Base-by-base conservation (phyloP, 495 filamentous ascomycete species). In the Jackrogersella minutella region DNA sequence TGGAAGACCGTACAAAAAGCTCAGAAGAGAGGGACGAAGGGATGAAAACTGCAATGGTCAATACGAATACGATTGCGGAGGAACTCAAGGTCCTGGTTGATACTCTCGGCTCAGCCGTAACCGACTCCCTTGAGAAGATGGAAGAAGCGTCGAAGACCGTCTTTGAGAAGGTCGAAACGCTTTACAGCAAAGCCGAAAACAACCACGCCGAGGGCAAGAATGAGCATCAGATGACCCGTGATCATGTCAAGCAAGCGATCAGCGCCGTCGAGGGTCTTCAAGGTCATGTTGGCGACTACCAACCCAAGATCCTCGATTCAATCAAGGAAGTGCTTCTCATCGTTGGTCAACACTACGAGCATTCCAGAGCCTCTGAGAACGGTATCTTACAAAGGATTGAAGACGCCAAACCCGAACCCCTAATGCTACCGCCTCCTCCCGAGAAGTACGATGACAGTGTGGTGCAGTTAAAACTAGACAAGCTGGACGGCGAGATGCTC, bases 21-120 rank as follows among this genome's bases (percentile, higher is more conserved):
- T 82, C 86, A 39, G 90, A 90, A 54, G 85, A 86, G 46, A 86
- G 87, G 51, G 85, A 90, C 51, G 68, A 81, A 14, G 82, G 88
- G 49, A 84, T 91, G 68, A 85, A 91, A 44, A 87, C 89, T 56
- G 83, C 90, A 8, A 73, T 94, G 21, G 82, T 87, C 3, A 84
- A 82, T 54, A 93, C 89, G 36, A 96, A 90, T 75, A 81, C 85
- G 2, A 86, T 94, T 31, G 87, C 91, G 0, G 93, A 97, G 64
- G 93, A 97, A 59, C 87, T 97, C 40, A 91, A 88, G 69, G 76
- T 90, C 1, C 86, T 93, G 4, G 88, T 96, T 64, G 92, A 96
- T 59, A 90, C 90, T 8, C 90, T 97, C 68, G 90, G 92, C 13
- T 83, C 86, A n/a, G 87, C 88, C 22, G 85, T 96, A 56, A 91